Base-by-base conservation (phyloP, 441 rosid species). In the Populus trichocarpa region DNA sequence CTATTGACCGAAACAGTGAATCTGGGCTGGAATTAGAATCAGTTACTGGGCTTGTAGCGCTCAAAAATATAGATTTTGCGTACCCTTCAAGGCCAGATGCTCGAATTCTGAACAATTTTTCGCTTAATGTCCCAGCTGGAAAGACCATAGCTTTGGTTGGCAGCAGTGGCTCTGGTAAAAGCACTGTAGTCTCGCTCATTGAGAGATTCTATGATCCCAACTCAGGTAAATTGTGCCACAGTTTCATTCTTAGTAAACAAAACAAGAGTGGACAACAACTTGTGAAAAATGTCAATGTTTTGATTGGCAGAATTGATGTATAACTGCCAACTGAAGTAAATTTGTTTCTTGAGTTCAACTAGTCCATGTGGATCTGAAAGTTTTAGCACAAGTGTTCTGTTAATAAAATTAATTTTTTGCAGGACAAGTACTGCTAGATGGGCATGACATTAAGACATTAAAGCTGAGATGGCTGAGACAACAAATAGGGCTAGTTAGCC, bases 141-240 rank as follows among this genome's bases (percentile, higher is more conserved):
- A 97, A 92, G 83, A 97, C 99, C 59, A 93, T 97, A 67, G 99
- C 99, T 84, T 87, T 97, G 86, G 99, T 95, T 6, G 99, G 99
- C 57, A 95, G 99, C 86, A 97, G 99, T 20, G 99, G 99, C 80
- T 97, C 98, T 4, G 99, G 99, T 14, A 97, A 97, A 87, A 97
- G 99, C 85, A 97, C 99, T 0, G 98, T 93, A 35, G 99, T 97
- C n/a, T 90, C 99, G 20, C 95, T 97, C 79, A 97, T 97, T 26
- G 99, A 97, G 84, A 81, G 99, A 87, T 97, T 97, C 82, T 97
- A 97, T 42, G 98, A 95, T 85, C 99, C 99, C 33, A 83, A 75
- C 77, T 87, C 98, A 87, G 99, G 99, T 95, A 85, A 77, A 69
- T 35, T 28, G 40, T 63, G 63, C 25, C 38, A 38, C 71, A 25